A percentile compares a stretch with the other conserved stretches of the same genome.
Evolutionary conservation across 1,139 yeast species (phyloP).

Genomic region (Geotrichum candidum): DNA sequence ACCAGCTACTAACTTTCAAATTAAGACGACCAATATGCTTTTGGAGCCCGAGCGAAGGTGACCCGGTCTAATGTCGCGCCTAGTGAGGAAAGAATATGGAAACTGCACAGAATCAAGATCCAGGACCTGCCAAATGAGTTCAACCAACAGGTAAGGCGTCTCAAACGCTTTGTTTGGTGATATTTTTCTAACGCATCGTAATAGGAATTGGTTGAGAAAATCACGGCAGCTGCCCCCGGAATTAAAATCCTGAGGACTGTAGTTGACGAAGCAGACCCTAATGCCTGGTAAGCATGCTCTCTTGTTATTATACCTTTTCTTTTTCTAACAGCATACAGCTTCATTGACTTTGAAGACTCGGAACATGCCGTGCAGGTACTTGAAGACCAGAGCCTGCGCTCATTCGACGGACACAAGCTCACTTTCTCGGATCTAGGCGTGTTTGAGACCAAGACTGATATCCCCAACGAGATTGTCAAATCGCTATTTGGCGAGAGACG

Average conservation of each 20-base stretch:
- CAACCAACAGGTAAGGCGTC: not conserved
- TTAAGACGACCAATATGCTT: not conserved
- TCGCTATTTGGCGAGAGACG: not conserved
- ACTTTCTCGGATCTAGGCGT: not conserved
- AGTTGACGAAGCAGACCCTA: not conserved
- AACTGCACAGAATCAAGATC: not conserved
- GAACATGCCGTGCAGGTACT: constrained; percentile 13
- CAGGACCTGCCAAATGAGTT: not conserved
- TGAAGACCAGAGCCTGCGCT: not conserved
- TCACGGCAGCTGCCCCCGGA: not conserved
- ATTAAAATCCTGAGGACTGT: not conserved
- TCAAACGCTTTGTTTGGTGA: not conserved
- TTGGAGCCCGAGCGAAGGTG: not conserved
- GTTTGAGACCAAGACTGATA: not conserved
- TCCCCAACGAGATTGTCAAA: not conserved
- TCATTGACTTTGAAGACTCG: constrained; percentile 52
- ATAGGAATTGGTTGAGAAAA: not conserved
- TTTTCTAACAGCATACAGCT: constrained; percentile 48
- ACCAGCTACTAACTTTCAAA: not conserved
- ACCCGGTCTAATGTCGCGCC: not conserved
- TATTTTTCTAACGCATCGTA: not conserved
- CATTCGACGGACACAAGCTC: not conserved
- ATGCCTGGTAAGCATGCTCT: not conserved
- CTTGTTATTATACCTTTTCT: not conserved
- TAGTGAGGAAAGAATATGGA: not conserved